These are phyloP conservation scores for Asparagopsis taxiformis DNA, from an alignment of 31 red algal genomes.

Conservation along the genomic window DNA sequence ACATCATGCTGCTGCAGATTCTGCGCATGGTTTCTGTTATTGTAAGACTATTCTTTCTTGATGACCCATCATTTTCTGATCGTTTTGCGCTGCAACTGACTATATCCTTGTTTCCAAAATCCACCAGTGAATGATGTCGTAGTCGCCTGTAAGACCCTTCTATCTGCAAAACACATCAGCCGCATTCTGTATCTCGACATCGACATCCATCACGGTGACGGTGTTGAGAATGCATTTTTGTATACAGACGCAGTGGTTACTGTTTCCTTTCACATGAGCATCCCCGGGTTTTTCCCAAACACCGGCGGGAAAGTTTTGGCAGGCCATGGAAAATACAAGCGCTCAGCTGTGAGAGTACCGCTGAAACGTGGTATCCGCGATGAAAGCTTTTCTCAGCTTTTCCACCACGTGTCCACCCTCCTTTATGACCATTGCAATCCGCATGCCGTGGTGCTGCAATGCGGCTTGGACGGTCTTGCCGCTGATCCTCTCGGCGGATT, in stretches of 20 bases:
- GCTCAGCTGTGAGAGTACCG: conserved; percentile 15
- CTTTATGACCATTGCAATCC: conserved; percentile 2
- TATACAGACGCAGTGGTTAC: conserved; percentile 24
- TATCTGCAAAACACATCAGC: conserved; percentile 12
- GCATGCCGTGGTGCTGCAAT: conserved; percentile 33
- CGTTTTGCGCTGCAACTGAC: too few species aligned
- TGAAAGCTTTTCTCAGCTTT: conserved; percentile 1
- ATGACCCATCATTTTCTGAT: too few species aligned
- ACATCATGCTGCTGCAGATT: conserved; percentile 31
- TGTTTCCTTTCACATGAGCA: conserved; percentile 32
- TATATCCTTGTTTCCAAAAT: too few species aligned
- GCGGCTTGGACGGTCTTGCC: conserved; percentile 22
- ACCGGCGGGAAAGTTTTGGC: conserved; percentile 14
- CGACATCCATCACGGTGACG: conserved; percentile 53
- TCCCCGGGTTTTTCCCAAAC: conserved; percentile 27
- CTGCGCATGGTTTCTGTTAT: conserved; percentile 56
- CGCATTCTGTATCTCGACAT: conserved; percentile 46
- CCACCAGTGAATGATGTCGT: conserved; percentile 60
- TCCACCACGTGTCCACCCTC: background rate
- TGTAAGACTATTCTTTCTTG: conserved; percentile 26
- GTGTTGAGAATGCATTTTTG: conserved; percentile 55
- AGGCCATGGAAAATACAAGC: background rate
- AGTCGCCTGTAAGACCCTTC: conserved; percentile 36
- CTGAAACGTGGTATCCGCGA: conserved; percentile 31
- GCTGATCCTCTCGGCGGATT: conserved; percentile 44